Evolutionary conservation across 371 early-diverging fungal genomes (phyloP), one percentile per base, ranked within the genome.

Genomic region (Umbelopsis sp.): DNA sequence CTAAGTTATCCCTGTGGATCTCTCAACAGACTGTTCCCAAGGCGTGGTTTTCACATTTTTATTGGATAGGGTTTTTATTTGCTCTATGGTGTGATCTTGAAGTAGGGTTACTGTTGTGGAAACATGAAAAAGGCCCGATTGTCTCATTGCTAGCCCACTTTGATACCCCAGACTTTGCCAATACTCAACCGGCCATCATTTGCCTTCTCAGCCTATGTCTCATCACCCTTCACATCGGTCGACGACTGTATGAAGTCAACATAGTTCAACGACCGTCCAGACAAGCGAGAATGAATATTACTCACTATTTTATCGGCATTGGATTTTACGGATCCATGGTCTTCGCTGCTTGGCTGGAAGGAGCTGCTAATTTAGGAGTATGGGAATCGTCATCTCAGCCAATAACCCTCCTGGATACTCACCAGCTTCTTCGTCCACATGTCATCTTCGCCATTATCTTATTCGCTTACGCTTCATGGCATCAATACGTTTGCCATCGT

Each of bases 11-110:
- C 22, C 2, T 12, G 4, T 44, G 63, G 25, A 50, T 84, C 14
- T 65, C 73, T 0, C 70, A 52, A 29, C 66, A 77, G 45, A 86
- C 81, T 5, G 89, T 93, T 0, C 87, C 90, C 4, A 93, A 93
- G 67, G 68, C 74, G 12, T 83, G 79, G 74, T 93, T 93, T 77
- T 69, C 82, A 0, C 92, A 92, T 68, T 93, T 93, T 69, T 93
- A 93, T 69, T 70, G 82, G 6, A 63, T 88, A 20, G 89, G 88
- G 0, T 71, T 74, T 38, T 41, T 48, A 5, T 76, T 70, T 46
- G 83, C 76, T 8, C 37, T 69, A 2, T 66, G 67, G 20, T 78
- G 69, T 37, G 37, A 64, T 0, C 3, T 64, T 0, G 82, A 84
- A 53, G 24, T 83, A 10, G 18, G 32, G 0, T n/a, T 71, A 6